Evolutionary conservation across 345 rosid genomes (phyloP).

Genomic region (Angophora floribunda): DNA sequence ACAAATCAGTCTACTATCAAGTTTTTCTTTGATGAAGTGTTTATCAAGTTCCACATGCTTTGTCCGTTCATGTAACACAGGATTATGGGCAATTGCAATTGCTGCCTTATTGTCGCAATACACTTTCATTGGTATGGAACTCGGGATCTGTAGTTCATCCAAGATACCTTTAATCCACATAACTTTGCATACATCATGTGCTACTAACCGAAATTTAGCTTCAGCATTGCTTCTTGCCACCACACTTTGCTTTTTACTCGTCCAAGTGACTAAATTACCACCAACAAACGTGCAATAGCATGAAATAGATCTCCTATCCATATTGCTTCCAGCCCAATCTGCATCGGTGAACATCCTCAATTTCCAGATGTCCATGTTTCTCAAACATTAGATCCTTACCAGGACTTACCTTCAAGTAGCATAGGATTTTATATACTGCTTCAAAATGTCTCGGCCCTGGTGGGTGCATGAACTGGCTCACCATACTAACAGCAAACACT

Average conservation of each 20-base stretch:
- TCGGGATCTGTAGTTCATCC: too few species aligned
- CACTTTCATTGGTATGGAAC: too few species aligned
- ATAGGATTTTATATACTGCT: background rate
- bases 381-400: background rate
- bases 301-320: background rate
- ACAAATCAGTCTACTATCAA: background rate
- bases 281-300: background rate
- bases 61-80: background rate
- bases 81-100: background rate
- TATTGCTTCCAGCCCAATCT: background rate
- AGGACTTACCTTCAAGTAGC: background rate
- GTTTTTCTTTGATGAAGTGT: background rate
- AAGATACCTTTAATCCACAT: too few species aligned
- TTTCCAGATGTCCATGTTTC: background rate
- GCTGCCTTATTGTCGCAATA: background rate
- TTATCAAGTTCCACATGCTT: background rate
- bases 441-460: too few species aligned
- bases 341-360: background rate
- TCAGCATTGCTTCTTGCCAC: background rate
- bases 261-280: background rate
- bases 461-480: too few species aligned
- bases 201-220: background rate
- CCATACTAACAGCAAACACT: too few species aligned
- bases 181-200: too few species aligned
- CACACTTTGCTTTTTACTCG: background rate